Percentiles rank a stretch among this genome's conserved stretches.
Conservation (phyloP, 306 rosid species). For the Inga oerstediana region DNA sequence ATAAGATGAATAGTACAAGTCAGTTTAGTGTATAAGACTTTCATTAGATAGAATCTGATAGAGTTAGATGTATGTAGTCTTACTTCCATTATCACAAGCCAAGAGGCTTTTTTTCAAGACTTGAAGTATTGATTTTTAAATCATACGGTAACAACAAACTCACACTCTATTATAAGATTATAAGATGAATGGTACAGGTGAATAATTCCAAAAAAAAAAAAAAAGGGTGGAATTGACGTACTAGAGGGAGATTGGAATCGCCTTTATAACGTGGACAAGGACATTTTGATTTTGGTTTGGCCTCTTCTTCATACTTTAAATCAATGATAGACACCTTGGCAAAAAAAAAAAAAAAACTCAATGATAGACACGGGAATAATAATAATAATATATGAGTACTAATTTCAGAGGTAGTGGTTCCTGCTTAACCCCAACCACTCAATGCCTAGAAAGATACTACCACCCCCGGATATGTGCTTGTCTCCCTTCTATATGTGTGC, state of each 20-base stretch:
- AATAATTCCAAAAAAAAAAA: too few relatives aligned
- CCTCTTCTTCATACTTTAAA: background rate
- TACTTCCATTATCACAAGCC: too few relatives aligned
- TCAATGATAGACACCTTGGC: background rate
- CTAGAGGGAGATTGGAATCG: background rate
- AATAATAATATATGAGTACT: background rate
- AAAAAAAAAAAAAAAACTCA: background rate
- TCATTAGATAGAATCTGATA: fast-evolving
- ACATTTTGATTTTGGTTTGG: background rate
- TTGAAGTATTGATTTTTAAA: too few relatives aligned
- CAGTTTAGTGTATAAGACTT: too few relatives aligned
- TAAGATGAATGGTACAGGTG: too few relatives aligned
- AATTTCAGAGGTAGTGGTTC: background rate
- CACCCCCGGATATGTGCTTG: background rate
- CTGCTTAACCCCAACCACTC: constrained; percentile 19
- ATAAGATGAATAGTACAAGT: too few relatives aligned
- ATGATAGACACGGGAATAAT: background rate
- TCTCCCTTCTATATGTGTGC: background rate
- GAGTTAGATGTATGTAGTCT: too few relatives aligned
- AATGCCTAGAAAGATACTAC: background rate
- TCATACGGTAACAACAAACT: too few relatives aligned
- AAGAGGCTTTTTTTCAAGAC: too few relatives aligned
- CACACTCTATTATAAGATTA: too few relatives aligned
- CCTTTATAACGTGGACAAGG: background rate
- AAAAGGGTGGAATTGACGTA: background rate